These are phyloP conservation scores for Malania oleifera DNA, from an alignment of 164 flowering plant species.

Conservation along the genomic window DNA sequence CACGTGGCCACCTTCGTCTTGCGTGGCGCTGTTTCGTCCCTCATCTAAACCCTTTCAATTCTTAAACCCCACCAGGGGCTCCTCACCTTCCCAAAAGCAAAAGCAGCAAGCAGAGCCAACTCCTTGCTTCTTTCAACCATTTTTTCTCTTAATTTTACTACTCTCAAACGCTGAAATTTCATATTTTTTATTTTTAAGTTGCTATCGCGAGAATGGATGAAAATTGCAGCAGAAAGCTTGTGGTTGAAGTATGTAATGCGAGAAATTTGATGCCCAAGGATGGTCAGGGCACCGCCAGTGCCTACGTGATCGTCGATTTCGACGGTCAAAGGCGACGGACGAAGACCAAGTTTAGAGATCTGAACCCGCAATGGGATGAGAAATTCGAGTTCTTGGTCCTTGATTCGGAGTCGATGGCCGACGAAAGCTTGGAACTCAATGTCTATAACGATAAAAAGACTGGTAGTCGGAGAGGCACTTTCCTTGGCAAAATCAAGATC, in stretches of 20 bases:
- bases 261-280: conserved; percentile 92
- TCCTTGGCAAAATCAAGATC: conserved; percentile 81
- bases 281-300: conserved; percentile 92
- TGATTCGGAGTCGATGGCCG: conserved; percentile 52
- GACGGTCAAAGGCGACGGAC: conserved; percentile 86
- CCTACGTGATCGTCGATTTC: conserved; percentile 77
- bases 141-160: conserved; percentile 4
- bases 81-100: background rate
- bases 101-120: background rate
- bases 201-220: conserved; percentile 33
- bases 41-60: conserved; percentile 12
- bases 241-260: conserved; percentile 73
- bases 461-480: conserved; percentile 56
- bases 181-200: background rate
- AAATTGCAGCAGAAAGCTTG: conserved; percentile 38
- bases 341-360: conserved; percentile 63
- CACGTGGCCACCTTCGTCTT: conserved; percentile 21
- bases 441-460: conserved; percentile 77
- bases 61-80: conserved; percentile 11
- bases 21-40: conserved; percentile 25
- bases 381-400: conserved; percentile 66
- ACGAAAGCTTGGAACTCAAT: conserved; percentile 63
- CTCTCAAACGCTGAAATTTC: background rate
- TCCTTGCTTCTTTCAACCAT: background rate
- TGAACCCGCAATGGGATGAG: conserved; percentile 94